Evolutionary conservation across 169 alveolate genomes (phyloP), one percentile per base, ranked within the genome.

Genomic region (Amoebophrya sp.): DNA sequence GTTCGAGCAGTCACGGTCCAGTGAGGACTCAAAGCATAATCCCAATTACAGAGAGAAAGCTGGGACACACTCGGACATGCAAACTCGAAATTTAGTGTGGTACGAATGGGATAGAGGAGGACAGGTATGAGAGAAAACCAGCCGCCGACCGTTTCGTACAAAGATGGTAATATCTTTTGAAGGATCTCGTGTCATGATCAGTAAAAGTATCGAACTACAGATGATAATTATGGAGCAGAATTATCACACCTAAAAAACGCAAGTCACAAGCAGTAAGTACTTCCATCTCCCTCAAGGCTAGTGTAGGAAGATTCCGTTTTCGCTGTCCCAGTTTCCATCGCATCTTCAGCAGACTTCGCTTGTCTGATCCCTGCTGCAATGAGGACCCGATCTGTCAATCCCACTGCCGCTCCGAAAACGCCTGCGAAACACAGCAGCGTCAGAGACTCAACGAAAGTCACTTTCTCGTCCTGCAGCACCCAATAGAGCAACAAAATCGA

Each of bases 401-500:
- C 83, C 10, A 65, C 83, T 36, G 83, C 12, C 39, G 2, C 18
- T 1, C 83, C 83, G 83, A 65, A 65, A 10, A 65, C 2, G 10
- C 83, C 83, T 36, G 83, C 83, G 83, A 65, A 65, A 36, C 33
- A 6, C 33, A 65, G 83, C 83, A 65, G 83, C 33, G 26, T 18
- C 33, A 65, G 36, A 6, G 83, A 65, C 33, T 65, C 83, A 18
- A 38, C 40, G 6, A 89, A 0, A 36, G 33, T 91, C 23, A 92
- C 78, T 54, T 54, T 89, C 38, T 38, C 89, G 40, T 92, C 94
- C 54, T 40, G 65, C 40, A 92, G 40, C 0, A 89, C 92, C 93
- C 93, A 78, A 65, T 89, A 77, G 34, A 93, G 92, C 89, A 91
- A n/a, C 23, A 39, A 78, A 34, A 93, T 93, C 41, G 94, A 93